phyloP scores from a whole-genome alignment of 106 monocot species.

The Dendrobium officinale region DNA sequence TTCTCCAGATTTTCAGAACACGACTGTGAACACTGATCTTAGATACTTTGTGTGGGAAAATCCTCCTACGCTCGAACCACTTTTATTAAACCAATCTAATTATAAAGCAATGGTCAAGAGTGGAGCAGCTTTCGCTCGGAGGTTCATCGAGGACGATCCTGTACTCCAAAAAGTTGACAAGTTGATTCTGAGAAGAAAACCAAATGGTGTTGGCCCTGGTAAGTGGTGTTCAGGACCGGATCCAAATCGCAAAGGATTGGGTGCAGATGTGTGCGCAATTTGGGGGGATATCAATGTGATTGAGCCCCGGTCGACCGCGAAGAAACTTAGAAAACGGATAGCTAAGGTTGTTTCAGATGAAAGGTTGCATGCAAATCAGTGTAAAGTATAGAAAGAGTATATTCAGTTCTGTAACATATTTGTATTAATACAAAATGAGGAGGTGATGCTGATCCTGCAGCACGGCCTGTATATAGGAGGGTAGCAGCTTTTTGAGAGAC shows the following conservation, averaged over 20 bases:
- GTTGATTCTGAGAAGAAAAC: conserved; percentile 31
- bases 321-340: conserved; percentile 37
- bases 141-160: conserved; percentile 41
- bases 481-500: not conserved
- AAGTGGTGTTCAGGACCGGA: conserved; percentile 37
- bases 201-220: conserved; percentile 28
- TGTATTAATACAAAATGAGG: not conserved
- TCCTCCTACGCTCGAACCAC: conserved; percentile 57
- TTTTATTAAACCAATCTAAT: conserved; percentile 48
- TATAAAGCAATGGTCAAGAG: conserved; percentile 53
- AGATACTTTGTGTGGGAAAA: conserved; percentile 69
- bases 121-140: conserved; percentile 62
- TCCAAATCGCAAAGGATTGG: not conserved
- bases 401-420: not conserved
- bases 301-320: conserved; percentile 24
- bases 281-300: conserved; percentile 48
- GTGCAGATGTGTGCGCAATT: conserved; percentile 27
- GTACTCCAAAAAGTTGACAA: conserved; percentile 49
- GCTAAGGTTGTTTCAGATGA: conserved; percentile 28
- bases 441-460: not conserved
- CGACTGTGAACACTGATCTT: conserved; percentile 69
- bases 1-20: conserved; percentile 58
- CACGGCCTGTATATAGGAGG: not conserved
- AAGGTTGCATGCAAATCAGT: conserved; percentile 35
- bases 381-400: conserved; percentile 12